A percentile compares a stretch with the other conserved stretches of the same genome.
Evolutionary conservation across 148 eudicot species (phyloP).

Genomic region (Camellia lanceoleosa): DNA sequence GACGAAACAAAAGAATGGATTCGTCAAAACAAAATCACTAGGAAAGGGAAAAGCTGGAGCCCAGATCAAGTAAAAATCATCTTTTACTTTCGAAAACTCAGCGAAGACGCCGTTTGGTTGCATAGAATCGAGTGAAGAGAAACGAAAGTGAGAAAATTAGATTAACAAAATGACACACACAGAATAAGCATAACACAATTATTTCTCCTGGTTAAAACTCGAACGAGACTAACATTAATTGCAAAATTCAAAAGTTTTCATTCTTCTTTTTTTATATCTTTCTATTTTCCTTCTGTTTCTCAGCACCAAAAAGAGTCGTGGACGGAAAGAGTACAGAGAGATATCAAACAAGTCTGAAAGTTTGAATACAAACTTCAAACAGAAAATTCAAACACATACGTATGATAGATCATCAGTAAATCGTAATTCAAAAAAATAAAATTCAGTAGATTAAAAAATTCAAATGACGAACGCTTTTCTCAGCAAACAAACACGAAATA

Average conservation of each 20-base stretch:
- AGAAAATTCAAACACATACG: not conserved
- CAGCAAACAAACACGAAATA: not conserved
- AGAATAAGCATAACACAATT: not conserved
- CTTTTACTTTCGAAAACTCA: not conserved
- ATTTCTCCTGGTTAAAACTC: not conserved
- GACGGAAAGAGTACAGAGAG: not conserved
- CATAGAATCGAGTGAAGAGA: not conserved
- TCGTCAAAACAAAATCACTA: slow-evolving; percentile 3
- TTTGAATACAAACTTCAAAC: not conserved
- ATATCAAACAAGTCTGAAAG: too few species aligned
- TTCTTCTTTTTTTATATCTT: not conserved
- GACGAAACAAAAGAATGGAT: slow-evolving; percentile 12
- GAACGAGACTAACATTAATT: not conserved
- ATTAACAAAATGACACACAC: not conserved
- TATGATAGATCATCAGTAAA: not conserved
- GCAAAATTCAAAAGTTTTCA: not conserved
- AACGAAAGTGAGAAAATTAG: not conserved
- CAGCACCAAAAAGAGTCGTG: slow-evolving; percentile 6
- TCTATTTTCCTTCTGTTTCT: not conserved
- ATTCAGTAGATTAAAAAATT: not conserved
- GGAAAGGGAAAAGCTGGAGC: not conserved
- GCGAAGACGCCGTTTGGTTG: not conserved
- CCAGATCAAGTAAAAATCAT: slow-evolving; percentile 5
- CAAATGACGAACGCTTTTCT: not conserved
- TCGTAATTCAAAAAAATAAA: not conserved